phyloP scores from a whole-genome alignment of 2,329 filamentous ascomycete species.

The Neofusicoccum sp. region DNA sequence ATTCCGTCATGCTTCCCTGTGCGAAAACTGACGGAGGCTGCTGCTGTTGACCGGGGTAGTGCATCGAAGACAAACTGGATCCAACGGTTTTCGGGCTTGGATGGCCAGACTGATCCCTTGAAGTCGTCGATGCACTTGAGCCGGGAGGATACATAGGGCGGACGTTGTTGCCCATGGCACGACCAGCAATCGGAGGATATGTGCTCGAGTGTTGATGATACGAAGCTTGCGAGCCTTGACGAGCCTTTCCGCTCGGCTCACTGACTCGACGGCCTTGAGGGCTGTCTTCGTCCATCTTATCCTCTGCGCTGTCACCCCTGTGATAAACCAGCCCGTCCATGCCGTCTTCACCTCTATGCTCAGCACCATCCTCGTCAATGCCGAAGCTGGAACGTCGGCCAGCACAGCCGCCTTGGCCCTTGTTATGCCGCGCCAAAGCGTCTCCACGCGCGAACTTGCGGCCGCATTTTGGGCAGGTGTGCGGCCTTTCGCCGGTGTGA shows the following conservation, averaged over 20 bases:
- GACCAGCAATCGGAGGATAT: conserved; percentile 67
- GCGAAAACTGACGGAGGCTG: conserved; percentile 60
- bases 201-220: conserved; percentile 70
- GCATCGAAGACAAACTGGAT: conserved; percentile 36
- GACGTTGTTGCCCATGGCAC: conserved; percentile 28
- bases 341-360: conserved; percentile 51
- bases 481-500: conserved; percentile 92
- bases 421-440: conserved; percentile 89
- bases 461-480: conserved; percentile 92
- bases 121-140: conserved; percentile 22
- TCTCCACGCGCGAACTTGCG: conserved; percentile 93
- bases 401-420: conserved; percentile 92
- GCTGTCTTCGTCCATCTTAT: conserved; percentile 56
- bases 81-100: conserved; percentile 38
- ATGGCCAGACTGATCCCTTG: conserved; percentile 41
- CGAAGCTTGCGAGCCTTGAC: conserved; percentile 53
- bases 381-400: conserved; percentile 84
- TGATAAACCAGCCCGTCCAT: conserved; percentile 64
- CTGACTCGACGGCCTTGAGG: conserved; percentile 58
- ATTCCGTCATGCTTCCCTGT: conserved; percentile 75
- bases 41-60: conserved; percentile 32
- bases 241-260: conserved; percentile 69
- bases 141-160: conserved; percentile 38
- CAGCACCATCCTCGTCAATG: conserved; percentile 66
- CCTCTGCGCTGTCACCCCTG: conserved; percentile 56